These are phyloP conservation scores for Lactarius akahatsu DNA, from an alignment of 768 basidiomycete species.

Conservation along the genomic window DNA sequence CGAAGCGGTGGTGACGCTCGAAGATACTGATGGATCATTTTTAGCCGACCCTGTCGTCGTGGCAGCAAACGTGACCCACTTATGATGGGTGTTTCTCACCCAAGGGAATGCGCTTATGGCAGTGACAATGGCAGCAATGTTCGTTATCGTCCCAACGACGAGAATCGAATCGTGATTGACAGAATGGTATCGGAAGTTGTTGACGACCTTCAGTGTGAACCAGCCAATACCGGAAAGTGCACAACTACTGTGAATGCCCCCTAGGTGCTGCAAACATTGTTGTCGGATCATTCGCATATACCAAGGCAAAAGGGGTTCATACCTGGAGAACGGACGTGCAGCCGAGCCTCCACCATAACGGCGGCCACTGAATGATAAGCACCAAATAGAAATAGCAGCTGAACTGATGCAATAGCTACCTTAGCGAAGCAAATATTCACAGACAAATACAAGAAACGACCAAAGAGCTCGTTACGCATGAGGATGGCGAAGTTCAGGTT, in stretches of 20 bases:
- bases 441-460: conserved; percentile 67
- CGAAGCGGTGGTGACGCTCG: conserved; percentile 45
- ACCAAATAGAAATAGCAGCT: conserved; percentile 5
- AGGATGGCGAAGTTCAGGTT: conserved; percentile 73
- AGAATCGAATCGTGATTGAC: conserved; percentile 40
- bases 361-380: conserved; percentile 55
- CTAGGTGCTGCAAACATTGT: conserved; percentile 39
- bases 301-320: conserved; percentile 10
- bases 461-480: conserved; percentile 80
- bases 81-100: conserved; percentile 45
- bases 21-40: conserved; percentile 37
- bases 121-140: conserved; percentile 39
- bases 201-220: conserved; percentile 40
- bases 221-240: conserved; percentile 40
- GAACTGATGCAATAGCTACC: conserved; percentile 37
- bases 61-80: conserved; percentile 34
- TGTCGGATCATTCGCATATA: neutral
- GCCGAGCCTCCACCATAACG: conserved; percentile 66
- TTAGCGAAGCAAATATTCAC: conserved; percentile 77
- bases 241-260: conserved; percentile 48
- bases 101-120: conserved; percentile 44
- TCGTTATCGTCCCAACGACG: conserved; percentile 42
- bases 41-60: conserved; percentile 22
- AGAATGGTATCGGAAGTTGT: conserved; percentile 40
- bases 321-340: conserved; percentile 75